Evolutionary conservation across 1,284 basidiomycete genomes (phyloP).

Genomic region (Rhodotorula sp.): DNA sequence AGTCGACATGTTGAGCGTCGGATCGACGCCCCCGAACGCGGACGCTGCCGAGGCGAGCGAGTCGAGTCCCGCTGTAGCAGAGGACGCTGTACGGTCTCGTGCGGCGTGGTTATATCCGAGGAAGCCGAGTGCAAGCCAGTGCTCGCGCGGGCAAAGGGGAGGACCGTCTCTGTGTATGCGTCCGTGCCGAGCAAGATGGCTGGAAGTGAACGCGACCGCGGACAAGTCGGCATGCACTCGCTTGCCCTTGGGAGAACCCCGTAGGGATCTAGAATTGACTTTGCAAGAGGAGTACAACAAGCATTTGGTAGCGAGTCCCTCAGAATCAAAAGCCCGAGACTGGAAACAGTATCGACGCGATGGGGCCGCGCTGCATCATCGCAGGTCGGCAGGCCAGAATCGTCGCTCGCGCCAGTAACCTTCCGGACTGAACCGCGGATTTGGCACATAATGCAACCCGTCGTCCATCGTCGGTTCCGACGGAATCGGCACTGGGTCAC

Average conservation of each 20-base stretch:
- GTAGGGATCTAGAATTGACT: not conserved
- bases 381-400: constrained; percentile 67
- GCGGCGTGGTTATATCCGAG: no score
- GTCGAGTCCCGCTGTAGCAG: no score
- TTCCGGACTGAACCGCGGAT: constrained; percentile 68
- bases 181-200: no score
- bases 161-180: no score
- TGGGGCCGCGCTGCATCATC: not conserved
- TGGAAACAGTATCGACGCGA: not conserved
- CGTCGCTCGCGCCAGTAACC: constrained; percentile 64
- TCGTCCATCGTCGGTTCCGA: constrained; percentile 54
- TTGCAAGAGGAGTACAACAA: not conserved
- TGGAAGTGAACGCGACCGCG: no score
- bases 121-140: no score
- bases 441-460: constrained; percentile 64
- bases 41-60: not conserved
- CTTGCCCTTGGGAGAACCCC: not conserved
- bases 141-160: no score
- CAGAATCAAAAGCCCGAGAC: not conserved
- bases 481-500: constrained; percentile 65
- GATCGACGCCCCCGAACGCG: not conserved
- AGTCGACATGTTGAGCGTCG: constrained; percentile 12
- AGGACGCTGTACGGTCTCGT: no score
- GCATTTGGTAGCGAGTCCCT: no score
- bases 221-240: no score